Evolutionary conservation across 768 basidiomycete genomes (phyloP).

Genomic region (Clitopilus passeckerianus): DNA sequence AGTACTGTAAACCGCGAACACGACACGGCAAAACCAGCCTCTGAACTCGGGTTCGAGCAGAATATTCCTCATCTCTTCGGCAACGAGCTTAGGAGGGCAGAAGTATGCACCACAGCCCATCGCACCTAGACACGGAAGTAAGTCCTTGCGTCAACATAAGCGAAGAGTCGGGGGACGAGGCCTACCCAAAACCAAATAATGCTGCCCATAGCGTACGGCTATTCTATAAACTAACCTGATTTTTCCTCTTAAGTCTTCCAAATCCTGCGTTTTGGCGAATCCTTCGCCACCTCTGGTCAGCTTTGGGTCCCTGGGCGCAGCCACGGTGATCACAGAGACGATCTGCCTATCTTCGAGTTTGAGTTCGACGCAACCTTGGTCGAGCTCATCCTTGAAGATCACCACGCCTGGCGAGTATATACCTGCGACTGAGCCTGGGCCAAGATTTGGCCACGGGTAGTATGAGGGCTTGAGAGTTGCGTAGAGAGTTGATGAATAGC

Average conservation of each 20-base stretch:
- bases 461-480: constrained; percentile 30
- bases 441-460: constrained; percentile 45
- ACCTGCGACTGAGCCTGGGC: constrained; percentile 32
- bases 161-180: not conserved
- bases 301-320: constrained; percentile 28
- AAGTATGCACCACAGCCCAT: constrained; percentile 41
- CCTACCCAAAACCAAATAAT: constrained; percentile 34
- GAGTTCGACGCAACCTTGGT: constrained; percentile 33
- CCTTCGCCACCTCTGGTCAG: constrained; percentile 20
- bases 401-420: constrained; percentile 41
- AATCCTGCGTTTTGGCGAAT: constrained; percentile 17
- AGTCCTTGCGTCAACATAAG: no score
- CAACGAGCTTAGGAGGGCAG: constrained; percentile 35
- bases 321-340: constrained; percentile 40
- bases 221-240: constrained; percentile 38
- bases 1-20: constrained; percentile 37
- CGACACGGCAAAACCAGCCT: constrained; percentile 33
- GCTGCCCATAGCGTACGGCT: constrained; percentile 31
- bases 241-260: constrained; percentile 35
- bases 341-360: constrained; percentile 22
- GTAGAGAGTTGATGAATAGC: constrained; percentile 43
- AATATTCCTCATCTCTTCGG: constrained; percentile 34
- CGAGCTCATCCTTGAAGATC: constrained; percentile 42
- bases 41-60: constrained; percentile 35
- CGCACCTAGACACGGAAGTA: no score